Conservation (phyloP, 1,284 basidiomycete genomes). For the Tilletia indica region DNA sequence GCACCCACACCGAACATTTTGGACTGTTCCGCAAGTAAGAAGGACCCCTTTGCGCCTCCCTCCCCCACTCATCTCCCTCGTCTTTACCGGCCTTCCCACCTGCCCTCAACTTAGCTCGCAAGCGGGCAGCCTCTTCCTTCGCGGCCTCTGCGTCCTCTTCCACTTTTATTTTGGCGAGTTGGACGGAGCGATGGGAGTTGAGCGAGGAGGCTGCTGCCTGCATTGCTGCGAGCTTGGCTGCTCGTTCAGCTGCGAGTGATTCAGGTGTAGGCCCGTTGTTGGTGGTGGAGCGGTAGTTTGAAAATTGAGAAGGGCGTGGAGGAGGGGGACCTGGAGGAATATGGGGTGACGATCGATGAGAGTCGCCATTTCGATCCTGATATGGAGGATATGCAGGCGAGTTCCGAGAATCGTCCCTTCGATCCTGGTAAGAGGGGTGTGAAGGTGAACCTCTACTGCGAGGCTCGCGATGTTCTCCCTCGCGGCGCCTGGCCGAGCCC, state of each 20-base stretch:
- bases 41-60: constrained; percentile 39
- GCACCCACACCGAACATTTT: constrained; percentile 37
- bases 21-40: constrained; percentile 46
- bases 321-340: constrained; percentile 11
- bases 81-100: constrained; percentile 17
- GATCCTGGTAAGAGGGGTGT: neutral
- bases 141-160: constrained; percentile 35
- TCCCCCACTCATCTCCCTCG: constrained; percentile 20
- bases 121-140: constrained; percentile 32
- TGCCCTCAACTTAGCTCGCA: constrained; percentile 35
- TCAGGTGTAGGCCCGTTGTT: constrained; percentile 21
- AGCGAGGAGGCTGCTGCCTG: constrained; percentile 68
- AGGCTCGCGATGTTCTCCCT: neutral
- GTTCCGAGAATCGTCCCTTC: constrained; percentile 18
- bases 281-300: neutral
- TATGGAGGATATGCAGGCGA: neutral
- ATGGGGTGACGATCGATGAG: constrained; percentile 23
- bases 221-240: constrained; percentile 83
- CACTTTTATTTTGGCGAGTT: constrained; percentile 36
- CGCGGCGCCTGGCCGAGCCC: neutral
- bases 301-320: neutral
- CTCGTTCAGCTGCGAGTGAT: constrained; percentile 64
- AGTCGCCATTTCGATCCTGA: constrained; percentile 14
- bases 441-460: neutral
- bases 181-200: constrained; percentile 63